These are phyloP conservation scores for Aspergillus vadensis DNA, from an alignment of 2,329 filamentous ascomycete species.

Conservation along the genomic window DNA sequence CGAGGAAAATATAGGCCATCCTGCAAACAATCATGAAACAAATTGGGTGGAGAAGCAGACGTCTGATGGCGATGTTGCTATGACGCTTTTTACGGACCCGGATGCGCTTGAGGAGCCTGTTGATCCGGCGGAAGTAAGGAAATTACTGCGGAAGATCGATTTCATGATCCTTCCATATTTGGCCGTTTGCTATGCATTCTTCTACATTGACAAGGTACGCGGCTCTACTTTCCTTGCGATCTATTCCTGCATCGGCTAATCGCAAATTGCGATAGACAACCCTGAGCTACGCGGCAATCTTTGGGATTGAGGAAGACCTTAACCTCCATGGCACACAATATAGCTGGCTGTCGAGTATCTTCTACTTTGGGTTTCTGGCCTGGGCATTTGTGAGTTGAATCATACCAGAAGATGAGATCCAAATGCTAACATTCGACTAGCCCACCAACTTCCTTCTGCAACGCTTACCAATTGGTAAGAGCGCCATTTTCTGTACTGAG, in stretches of 20 bases:
- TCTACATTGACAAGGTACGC: slow-evolving; percentile 50
- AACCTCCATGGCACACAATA: slow-evolving; percentile 61
- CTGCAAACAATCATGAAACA: slow-evolving; percentile 29
- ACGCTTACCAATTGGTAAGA: slow-evolving; percentile 51
- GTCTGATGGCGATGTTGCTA: slow-evolving; percentile 52
- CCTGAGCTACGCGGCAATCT: slow-evolving; percentile 65
- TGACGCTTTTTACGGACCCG: slow-evolving; percentile 52
- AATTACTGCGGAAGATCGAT: slow-evolving; percentile 59
- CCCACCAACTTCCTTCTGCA: slow-evolving; percentile 59
- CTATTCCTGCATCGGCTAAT: neutral
- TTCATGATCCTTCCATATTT: slow-evolving; percentile 61
- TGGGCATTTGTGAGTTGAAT: slow-evolving; percentile 47
- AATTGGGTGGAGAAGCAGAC: slow-evolving; percentile 34
- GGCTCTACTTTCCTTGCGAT: neutral
- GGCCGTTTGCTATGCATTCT: slow-evolving; percentile 57
- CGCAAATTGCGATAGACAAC: slow-evolving; percentile 48
- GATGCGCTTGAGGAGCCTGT: slow-evolving; percentile 51
- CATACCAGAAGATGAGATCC: no score
- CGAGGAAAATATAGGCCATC: slow-evolving; percentile 24
- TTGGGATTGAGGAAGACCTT: slow-evolving; percentile 63
- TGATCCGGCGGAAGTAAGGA: slow-evolving; percentile 50
- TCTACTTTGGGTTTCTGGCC: slow-evolving; percentile 59
- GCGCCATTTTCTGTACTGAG: no score
- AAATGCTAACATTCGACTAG: neutral
- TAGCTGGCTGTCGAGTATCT: slow-evolving; percentile 57